phyloP scores from a whole-genome alignment of 2,329 filamentous ascomycete species.

The Calonectria multiphialidica region DNA sequence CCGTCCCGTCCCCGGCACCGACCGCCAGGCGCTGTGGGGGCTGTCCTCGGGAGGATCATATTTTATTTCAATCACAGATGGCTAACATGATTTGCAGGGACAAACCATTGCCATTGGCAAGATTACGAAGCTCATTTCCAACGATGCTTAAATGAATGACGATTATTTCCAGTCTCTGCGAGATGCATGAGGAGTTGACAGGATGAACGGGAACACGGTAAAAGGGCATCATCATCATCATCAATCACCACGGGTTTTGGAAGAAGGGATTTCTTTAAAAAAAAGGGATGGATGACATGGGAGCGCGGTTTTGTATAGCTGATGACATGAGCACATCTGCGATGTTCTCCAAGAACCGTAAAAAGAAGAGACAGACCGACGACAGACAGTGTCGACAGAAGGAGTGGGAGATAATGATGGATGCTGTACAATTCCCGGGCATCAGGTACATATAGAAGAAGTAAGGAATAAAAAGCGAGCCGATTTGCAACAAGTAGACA shows the following conservation, averaged over 20 bases:
- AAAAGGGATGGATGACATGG: slow-evolving; percentile 16
- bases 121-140: slow-evolving; percentile 86
- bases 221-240: slow-evolving; percentile 28
- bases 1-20: slow-evolving; percentile 25
- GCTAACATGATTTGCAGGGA: slow-evolving; percentile 68
- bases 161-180: slow-evolving; percentile 20
- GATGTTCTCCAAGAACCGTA: slow-evolving; percentile 25
- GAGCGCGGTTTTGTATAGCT: slow-evolving; percentile 35
- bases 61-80: slow-evolving; percentile 28
- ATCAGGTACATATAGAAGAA: slow-evolving; percentile 40
- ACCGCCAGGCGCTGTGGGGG: slow-evolving; percentile 3
- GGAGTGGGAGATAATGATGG: slow-evolving; percentile 34
- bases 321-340: slow-evolving; percentile 32
- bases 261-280: slow-evolving; percentile 14
- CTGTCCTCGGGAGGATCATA: slow-evolving; percentile 10
- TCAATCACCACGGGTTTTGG: slow-evolving; percentile 29
- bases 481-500: slow-evolving; percentile 14
- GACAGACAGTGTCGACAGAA: slow-evolving; percentile 13
- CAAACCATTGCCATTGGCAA: slow-evolving; percentile 99
- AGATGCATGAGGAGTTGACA: slow-evolving; percentile 26
- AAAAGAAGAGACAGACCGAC: slow-evolving; percentile 22
- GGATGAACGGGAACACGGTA: slow-evolving; percentile 24
- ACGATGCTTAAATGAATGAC: slow-evolving; percentile 46
- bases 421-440: slow-evolving; percentile 32
- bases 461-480: slow-evolving; percentile 30